Percentiles rank a stretch among this genome's conserved stretches.
Conservation (phyloP, 192 early-diverging fungal genomes). For the Backusella westeae region DNA sequence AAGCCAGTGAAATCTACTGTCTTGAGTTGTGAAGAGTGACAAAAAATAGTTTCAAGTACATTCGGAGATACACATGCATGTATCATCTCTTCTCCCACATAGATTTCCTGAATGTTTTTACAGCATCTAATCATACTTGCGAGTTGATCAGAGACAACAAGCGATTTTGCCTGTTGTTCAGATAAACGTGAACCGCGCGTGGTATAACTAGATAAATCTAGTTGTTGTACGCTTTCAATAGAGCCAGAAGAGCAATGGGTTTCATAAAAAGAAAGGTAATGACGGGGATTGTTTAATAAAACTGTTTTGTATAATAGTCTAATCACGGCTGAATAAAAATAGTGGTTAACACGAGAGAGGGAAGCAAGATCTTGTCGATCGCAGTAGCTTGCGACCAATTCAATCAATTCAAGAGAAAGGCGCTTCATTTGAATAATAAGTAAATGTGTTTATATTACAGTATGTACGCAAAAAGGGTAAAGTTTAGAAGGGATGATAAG, state of each 20-base stretch:
- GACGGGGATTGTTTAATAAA: conserved; percentile 6
- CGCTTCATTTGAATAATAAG: not conserved
- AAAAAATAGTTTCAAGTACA: conserved; percentile 15
- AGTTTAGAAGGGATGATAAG: not conserved
- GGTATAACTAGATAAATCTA: conserved; percentile 24
- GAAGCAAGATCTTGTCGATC: not conserved
- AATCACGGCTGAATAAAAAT: conserved; percentile 8
- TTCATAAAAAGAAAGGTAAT: conserved; percentile 12
- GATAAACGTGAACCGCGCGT: conserved; percentile 15
- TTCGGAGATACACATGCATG: conserved; percentile 4
- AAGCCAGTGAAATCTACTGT: conserved; percentile 17
- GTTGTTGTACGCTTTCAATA: not conserved
- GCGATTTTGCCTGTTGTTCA: conserved; percentile 17
- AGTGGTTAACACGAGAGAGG: not conserved
- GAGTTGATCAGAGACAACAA: conserved; percentile 15
- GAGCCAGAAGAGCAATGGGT: not conserved
- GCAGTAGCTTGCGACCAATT: conserved; percentile 8
- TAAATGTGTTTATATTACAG: not conserved
- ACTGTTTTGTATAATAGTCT: conserved; percentile 4
- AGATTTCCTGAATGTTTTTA: conserved; percentile 5
- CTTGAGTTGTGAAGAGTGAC: not conserved
- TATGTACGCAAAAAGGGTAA: not conserved
- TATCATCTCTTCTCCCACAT: conserved; percentile 16
- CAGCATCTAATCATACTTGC: conserved; percentile 13
- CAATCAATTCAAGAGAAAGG: conserved; percentile 1